Conservation (phyloP, 768 basidiomycete species). For the Tremella mesenterica region DNA sequence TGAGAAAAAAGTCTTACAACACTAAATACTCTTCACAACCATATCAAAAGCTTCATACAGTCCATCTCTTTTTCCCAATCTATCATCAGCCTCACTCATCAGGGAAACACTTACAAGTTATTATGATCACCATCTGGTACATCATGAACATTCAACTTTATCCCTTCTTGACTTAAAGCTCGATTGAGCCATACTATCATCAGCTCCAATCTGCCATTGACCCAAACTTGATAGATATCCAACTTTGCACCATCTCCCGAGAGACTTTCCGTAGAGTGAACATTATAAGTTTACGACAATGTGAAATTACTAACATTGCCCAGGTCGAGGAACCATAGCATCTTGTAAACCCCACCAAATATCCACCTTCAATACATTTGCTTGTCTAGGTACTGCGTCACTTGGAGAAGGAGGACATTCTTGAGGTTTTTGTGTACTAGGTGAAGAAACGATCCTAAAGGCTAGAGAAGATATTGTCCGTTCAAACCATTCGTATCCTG, state of each 20-base stretch:
- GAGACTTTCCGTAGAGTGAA: too few species aligned
- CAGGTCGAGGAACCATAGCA: constrained; percentile 31
- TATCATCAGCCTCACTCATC: constrained; percentile 7
- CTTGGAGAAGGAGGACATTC: constrained; percentile 5
- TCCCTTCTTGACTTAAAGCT: constrained; percentile 9
- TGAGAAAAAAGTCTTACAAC: too few species aligned
- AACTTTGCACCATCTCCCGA: not conserved
- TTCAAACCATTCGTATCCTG: constrained; percentile 35
- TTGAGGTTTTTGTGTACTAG: too few species aligned
- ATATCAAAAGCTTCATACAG: constrained; percentile 22
- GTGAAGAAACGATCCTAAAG: too few species aligned
- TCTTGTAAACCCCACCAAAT: constrained; percentile 39
- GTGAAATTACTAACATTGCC: constrained; percentile 22
- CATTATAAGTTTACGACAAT: not conserved
- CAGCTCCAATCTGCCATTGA: not conserved
- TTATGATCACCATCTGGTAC: constrained; percentile 35
- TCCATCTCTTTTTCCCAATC: constrained; percentile 21
- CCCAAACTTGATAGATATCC: not conserved
- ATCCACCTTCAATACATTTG: constrained; percentile 11
- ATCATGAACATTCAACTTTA: constrained; percentile 26
- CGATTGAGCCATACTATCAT: constrained; percentile 21
- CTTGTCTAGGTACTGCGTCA: constrained; percentile 5
- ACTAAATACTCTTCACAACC: constrained; percentile 6
- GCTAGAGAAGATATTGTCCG: constrained; percentile 13
- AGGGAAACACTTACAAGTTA: constrained; percentile 24